phyloP scores from a whole-genome alignment of 2,329 filamentous ascomycete species.

The Rugonectria rugulosa region DNA sequence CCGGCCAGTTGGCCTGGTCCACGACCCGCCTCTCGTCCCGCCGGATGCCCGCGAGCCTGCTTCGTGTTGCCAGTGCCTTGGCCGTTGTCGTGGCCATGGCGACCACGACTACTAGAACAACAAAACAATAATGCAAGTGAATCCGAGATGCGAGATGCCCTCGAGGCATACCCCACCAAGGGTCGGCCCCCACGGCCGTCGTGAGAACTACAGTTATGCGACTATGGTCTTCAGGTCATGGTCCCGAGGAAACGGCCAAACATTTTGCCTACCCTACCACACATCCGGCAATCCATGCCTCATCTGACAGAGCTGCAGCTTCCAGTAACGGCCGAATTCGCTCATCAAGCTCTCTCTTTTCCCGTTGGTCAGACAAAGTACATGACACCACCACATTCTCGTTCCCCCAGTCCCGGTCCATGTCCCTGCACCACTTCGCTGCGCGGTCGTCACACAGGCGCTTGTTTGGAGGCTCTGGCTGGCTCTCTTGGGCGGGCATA shows the following conservation, averaged over 20 bases:
- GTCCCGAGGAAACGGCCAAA: not conserved
- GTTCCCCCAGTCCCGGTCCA: conserved; percentile 2
- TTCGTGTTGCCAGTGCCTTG: conserved; percentile 2
- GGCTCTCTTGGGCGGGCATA: conserved; percentile 9
- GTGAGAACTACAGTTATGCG: too few species aligned
- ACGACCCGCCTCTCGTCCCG: not conserved
- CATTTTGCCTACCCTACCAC: not conserved
- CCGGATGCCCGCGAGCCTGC: not conserved
- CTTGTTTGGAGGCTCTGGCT: conserved; percentile 17
- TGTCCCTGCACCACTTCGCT: conserved; percentile 9
- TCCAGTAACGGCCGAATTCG: conserved; percentile 24
- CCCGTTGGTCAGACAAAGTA: conserved; percentile 1
- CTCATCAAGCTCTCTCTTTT: conserved; percentile 8
- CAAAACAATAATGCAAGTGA: conserved; percentile 11
- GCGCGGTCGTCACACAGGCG: conserved; percentile 19
- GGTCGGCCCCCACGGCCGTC: conserved; percentile 2
- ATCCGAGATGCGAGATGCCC: conserved; percentile 8
- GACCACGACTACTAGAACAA: not conserved
- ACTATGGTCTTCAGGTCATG: not conserved
- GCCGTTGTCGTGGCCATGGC: conserved; percentile 18
- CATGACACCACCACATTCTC: conserved; percentile 19
- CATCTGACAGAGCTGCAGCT: conserved; percentile 39
- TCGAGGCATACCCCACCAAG: not conserved
- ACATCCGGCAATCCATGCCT: conserved; percentile 25
- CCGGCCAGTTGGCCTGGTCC: conserved; percentile 7